Evolutionary conservation across 768 basidiomycete species (phyloP).

Genomic region (Rhodotorula taiwanensis): DNA sequence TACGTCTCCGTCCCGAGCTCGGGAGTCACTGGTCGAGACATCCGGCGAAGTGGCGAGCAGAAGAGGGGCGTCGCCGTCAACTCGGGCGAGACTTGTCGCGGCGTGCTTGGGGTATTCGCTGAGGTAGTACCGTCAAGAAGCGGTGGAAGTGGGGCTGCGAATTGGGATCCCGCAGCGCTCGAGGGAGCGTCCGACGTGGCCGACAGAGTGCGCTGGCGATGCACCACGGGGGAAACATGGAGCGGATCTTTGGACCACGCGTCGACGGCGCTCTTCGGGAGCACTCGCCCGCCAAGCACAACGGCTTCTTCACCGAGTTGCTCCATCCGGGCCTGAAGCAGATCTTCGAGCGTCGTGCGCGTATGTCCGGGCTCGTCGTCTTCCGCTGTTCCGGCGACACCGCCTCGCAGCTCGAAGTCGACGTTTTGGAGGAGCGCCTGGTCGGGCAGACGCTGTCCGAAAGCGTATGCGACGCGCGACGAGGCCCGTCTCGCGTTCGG

Average conservation of each 20-base stretch:
- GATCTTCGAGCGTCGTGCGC: not conserved
- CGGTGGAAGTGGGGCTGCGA: no score
- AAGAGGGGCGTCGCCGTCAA: no score
- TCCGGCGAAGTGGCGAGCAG: no score
- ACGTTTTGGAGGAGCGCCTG: not conserved
- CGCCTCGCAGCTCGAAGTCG: conserved; percentile 32
- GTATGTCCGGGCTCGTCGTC: not conserved
- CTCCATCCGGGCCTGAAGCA: conserved; percentile 4
- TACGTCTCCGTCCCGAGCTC: no score
- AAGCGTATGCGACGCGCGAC: conserved; percentile 23
- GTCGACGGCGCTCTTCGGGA: conserved; percentile 23
- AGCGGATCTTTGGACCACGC: conserved; percentile 10
- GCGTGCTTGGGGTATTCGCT: no score
- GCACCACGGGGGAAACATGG: not conserved
- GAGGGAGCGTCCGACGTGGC: no score
- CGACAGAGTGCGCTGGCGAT: no score
- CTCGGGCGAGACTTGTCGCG: no score
- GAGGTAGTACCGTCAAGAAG: no score
- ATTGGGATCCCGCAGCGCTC: no score
- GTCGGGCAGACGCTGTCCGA: conserved; percentile 26
- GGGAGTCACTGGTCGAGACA: no score
- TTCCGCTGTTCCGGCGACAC: not conserved
- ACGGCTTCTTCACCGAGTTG: conserved; percentile 8
- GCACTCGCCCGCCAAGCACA: conserved; percentile 13
- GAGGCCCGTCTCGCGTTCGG: conserved; percentile 5